Conservation (phyloP, 768 basidiomycete species). For the Tulasnella sp. region DNA sequence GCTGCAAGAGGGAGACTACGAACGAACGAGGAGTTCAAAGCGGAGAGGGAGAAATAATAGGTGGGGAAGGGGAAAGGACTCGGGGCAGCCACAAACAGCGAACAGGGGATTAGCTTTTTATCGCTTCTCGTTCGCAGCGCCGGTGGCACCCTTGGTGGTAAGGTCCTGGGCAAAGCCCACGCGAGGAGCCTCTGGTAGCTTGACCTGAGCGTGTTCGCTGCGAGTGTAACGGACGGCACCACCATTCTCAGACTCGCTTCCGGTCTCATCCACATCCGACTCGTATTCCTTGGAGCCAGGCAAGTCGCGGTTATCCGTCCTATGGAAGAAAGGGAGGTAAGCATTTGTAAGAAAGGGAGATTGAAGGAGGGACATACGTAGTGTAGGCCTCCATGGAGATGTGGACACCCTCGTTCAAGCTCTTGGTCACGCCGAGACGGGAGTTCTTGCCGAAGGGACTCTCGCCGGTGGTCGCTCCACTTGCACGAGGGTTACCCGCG, state of each 20-base stretch:
- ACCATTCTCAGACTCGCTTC: background rate
- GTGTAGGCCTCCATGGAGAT: slow-evolving; percentile 21
- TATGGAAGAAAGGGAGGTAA: background rate
- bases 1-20: background rate
- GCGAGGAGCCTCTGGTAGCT: slow-evolving; percentile 3
- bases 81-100: background rate
- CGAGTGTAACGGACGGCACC: slow-evolving; percentile 12
- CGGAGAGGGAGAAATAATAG: background rate
- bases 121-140: background rate
- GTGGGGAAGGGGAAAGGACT: background rate
- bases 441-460: background rate
- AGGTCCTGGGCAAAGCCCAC: background rate
- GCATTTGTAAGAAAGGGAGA: background rate
- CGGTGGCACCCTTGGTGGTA: background rate
- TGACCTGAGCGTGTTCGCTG: slow-evolving; percentile 5
- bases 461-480: background rate
- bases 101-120: too few species aligned
- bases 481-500: slow-evolving; percentile 1
- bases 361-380: background rate
- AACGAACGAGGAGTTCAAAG: background rate
- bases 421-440: slow-evolving; percentile 1
- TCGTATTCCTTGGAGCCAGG: slow-evolving; percentile 4
- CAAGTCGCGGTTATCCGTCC: background rate
- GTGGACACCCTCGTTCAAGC: slow-evolving; percentile 10
- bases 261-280: slow-evolving; percentile 6